These are phyloP conservation scores for Meredithiella fracta DNA, from an alignment of 2,329 filamentous ascomycete species.

Conservation along the genomic window DNA sequence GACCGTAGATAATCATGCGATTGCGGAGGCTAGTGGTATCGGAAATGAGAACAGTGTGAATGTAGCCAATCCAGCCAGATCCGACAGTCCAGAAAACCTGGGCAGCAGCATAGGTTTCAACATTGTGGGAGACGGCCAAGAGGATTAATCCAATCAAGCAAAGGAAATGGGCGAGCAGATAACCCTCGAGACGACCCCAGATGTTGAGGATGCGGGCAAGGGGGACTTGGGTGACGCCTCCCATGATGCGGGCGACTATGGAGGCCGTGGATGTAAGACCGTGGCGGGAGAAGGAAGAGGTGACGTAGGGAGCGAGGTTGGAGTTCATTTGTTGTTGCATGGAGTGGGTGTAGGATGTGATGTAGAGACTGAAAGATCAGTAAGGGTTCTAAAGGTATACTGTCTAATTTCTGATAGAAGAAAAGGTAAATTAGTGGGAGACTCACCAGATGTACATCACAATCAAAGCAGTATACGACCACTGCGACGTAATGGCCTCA, in stretches of 20 bases:
- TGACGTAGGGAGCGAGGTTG: slow-evolving; percentile 31
- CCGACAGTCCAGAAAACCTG: slow-evolving; percentile 53
- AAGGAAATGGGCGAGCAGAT: slow-evolving; percentile 35
- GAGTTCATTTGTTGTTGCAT: slow-evolving; percentile 24
- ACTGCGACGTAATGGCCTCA: slow-evolving; percentile 31
- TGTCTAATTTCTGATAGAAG: not conserved
- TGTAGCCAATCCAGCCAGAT: slow-evolving; percentile 26
- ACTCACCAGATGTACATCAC: slow-evolving; percentile 29
- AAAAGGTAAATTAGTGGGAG: slow-evolving; percentile 1
- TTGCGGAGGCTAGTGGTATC: slow-evolving; percentile 51
- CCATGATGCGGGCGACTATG: slow-evolving; percentile 37
- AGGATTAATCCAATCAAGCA: slow-evolving; percentile 40
- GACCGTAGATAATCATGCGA: slow-evolving; percentile 46
- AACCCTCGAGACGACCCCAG: slow-evolving; percentile 49
- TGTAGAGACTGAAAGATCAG: slow-evolving; percentile 3
- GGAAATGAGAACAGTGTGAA: slow-evolving; percentile 42
- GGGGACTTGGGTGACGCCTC: slow-evolving; percentile 46
- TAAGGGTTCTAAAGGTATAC: not conserved
- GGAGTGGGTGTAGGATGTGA: slow-evolving; percentile 16
- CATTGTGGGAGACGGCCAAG: slow-evolving; percentile 46
- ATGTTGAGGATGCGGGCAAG: slow-evolving; percentile 52
- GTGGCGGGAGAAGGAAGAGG: slow-evolving; percentile 34
- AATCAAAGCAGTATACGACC: slow-evolving; percentile 26
- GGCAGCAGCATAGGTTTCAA: slow-evolving; percentile 45
- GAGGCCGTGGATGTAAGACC: slow-evolving; percentile 36